phyloP scores from a whole-genome alignment of 768 basidiomycete species.

The Russula olivacea region DNA sequence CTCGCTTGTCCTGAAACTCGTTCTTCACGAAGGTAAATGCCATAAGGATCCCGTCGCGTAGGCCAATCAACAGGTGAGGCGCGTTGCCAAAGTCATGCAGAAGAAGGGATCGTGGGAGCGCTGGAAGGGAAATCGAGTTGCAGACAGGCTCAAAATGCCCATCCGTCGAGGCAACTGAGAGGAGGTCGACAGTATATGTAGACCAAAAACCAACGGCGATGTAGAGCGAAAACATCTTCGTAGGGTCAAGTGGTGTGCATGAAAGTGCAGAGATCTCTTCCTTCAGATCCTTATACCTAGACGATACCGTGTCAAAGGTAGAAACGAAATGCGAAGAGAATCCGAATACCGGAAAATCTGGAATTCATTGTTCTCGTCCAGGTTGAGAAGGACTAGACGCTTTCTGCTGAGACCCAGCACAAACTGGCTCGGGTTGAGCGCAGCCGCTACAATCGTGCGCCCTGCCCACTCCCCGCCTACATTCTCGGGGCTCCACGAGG shows the following conservation, averaged over 20 bases:
- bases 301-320: not conserved
- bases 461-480: conserved; percentile 25
- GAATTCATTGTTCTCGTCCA: conserved; percentile 39
- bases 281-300: conserved; percentile 17
- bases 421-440: conserved; percentile 63
- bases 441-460: conserved; percentile 59
- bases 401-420: conserved; percentile 54
- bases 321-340: not conserved
- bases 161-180: conserved; percentile 34
- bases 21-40: conserved; percentile 42
- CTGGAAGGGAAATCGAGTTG: conserved; percentile 38
- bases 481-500: conserved; percentile 37
- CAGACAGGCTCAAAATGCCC: conserved; percentile 30
- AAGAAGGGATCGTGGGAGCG: conserved; percentile 43
- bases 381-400: conserved; percentile 44
- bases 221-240: conserved; percentile 41
- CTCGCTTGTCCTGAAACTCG: conserved; percentile 45
- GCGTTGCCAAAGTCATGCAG: conserved; percentile 53
- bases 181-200: conserved; percentile 54
- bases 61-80: conserved; percentile 63
- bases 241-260: conserved; percentile 49
- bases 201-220: conserved; percentile 76
- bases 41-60: conserved; percentile 68
- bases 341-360: conserved; percentile 31
- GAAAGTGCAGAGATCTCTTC: conserved; percentile 68